These are phyloP conservation scores for Royoungia palumana DNA, from an alignment of 768 basidiomycete genomes.

Conservation along the genomic window DNA sequence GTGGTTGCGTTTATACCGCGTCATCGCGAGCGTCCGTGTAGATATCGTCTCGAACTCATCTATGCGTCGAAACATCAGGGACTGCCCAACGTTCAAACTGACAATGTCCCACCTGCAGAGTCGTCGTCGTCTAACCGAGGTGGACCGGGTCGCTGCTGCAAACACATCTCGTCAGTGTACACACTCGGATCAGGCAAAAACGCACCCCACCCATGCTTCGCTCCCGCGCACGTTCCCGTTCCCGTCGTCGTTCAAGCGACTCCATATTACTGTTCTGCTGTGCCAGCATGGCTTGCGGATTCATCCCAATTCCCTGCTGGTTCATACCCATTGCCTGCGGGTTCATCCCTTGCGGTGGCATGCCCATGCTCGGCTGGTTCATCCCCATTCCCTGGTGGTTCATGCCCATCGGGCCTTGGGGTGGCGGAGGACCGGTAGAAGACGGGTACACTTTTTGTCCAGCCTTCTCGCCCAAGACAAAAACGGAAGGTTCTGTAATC, in stretches of 20 bases:
- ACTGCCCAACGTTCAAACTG: background rate
- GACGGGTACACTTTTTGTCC: constrained; percentile 60
- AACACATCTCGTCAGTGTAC: background rate
- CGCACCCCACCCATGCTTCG: constrained; percentile 42
- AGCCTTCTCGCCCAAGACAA: constrained; percentile 65
- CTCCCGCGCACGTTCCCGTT: constrained; percentile 54
- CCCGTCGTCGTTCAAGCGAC: constrained; percentile 59
- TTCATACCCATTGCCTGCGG: constrained; percentile 23
- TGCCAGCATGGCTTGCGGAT: constrained; percentile 60
- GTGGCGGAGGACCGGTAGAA: constrained; percentile 33
- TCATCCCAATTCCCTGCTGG: constrained; percentile 28
- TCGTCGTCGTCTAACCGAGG: constrained; percentile 54
- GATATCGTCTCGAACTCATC: constrained; percentile 73
- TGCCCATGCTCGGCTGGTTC: constrained; percentile 22
- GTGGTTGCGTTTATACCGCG: constrained; percentile 76
- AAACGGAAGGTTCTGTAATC: constrained; percentile 64
- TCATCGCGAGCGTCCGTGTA: constrained; percentile 64
- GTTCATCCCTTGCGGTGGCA: constrained; percentile 25
- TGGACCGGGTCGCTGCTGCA: constrained; percentile 31
- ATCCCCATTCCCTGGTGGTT: constrained; percentile 24
- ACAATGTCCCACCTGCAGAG: constrained; percentile 49
- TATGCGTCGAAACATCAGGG: constrained; percentile 9
- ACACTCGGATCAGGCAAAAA: background rate
- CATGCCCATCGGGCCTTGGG: constrained; percentile 26
- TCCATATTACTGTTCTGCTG: constrained; percentile 76